phyloP scores from a whole-genome alignment of 2,329 filamentous ascomycete genomes.

The Fusarium foetens region DNA sequence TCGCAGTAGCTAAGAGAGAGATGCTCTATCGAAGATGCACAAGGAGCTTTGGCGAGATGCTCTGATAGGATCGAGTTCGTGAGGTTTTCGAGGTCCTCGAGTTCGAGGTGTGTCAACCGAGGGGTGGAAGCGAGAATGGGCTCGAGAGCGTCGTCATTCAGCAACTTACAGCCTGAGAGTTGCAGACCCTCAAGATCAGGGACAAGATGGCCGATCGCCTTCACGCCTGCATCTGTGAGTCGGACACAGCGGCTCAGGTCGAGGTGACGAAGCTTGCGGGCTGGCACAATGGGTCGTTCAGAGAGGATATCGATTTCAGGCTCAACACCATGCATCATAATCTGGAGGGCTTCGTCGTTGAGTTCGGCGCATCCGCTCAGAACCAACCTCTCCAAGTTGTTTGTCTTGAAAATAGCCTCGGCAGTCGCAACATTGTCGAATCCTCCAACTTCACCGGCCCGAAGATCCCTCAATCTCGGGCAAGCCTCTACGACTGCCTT shows the following conservation, averaged over 20 bases:
- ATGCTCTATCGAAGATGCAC: constrained; percentile 76
- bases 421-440: constrained; percentile 81
- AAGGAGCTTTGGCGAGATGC: constrained; percentile 80
- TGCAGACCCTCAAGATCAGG: constrained; percentile 85
- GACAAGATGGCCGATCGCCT: constrained; percentile 75
- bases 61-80: constrained; percentile 79
- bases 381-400: constrained; percentile 83
- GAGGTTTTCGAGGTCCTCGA: constrained; percentile 84
- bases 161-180: constrained; percentile 77
- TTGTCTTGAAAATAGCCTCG: constrained; percentile 78
- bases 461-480: constrained; percentile 77
- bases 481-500: constrained; percentile 78
- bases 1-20: constrained; percentile 93
- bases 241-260: constrained; percentile 83
- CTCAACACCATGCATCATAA: constrained; percentile 79
- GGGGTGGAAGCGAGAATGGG: constrained; percentile 80
- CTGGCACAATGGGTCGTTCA: constrained; percentile 77
- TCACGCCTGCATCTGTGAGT: constrained; percentile 79
- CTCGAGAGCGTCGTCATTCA: constrained; percentile 79
- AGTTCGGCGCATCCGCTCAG: constrained; percentile 83
- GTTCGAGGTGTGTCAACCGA: constrained; percentile 83
- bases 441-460: constrained; percentile 82
- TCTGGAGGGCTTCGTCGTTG: constrained; percentile 76
- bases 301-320: constrained; percentile 86
- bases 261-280: constrained; percentile 82